These are phyloP conservation scores for Mycena maculata DNA, from an alignment of 768 basidiomycete species.

Conservation along the genomic window DNA sequence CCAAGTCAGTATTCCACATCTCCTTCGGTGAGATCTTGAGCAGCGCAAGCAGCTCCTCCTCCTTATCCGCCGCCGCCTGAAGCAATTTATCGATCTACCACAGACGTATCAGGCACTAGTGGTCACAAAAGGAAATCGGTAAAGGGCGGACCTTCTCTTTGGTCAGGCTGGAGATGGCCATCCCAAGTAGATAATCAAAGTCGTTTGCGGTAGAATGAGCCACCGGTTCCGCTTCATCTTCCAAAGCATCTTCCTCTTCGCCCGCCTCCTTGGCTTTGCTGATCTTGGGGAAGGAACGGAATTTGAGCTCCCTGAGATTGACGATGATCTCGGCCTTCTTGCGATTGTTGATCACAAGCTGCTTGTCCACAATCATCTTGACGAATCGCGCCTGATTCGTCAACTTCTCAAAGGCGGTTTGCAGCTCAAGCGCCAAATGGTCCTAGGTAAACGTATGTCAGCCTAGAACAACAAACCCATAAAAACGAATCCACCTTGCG, in stretches of 20 bases:
- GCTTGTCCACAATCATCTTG: conserved; percentile 91
- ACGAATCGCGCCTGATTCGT: conserved; percentile 97
- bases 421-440: conserved; percentile 83
- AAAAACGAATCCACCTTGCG: conserved; percentile 79
- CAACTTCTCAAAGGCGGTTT: conserved; percentile 82
- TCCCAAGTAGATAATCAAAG: conserved; percentile 93
- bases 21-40: conserved; percentile 83
- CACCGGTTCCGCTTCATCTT: conserved; percentile 66
- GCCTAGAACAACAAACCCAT: not conserved
- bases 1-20: conserved; percentile 92
- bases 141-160: conserved; percentile 83
- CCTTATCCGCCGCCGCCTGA: conserved; percentile 84
- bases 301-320: conserved; percentile 85
- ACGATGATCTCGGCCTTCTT: conserved; percentile 88
- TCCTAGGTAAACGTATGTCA: conserved; percentile 63
- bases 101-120: not conserved
- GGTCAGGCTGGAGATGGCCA: conserved; percentile 96
- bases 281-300: conserved; percentile 92
- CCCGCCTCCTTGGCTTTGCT: conserved; percentile 73
- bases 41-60: conserved; percentile 80
- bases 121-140: not conserved
- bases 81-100: conserved; percentile 85
- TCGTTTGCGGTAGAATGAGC: conserved; percentile 64
- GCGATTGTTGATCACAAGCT: conserved; percentile 86
- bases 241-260: conserved; percentile 69